Conservation (phyloP, 2,329 filamentous ascomycete genomes). For the Nemania serpens region DNA sequence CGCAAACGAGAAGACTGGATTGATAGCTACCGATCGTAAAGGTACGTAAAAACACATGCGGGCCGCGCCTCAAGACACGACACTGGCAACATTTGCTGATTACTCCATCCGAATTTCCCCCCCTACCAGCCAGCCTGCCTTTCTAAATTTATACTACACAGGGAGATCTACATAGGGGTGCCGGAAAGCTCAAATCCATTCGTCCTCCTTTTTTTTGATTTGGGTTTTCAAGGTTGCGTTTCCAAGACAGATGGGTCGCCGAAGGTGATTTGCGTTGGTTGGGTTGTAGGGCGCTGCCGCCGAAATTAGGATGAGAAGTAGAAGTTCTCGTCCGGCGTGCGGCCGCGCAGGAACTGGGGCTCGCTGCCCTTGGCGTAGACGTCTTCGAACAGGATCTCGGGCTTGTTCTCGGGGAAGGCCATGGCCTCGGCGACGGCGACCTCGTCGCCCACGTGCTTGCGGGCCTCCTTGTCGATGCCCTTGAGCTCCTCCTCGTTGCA, state of each 20-base stretch:
- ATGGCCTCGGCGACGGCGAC: constrained; percentile 90
- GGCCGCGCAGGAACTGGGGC: constrained; percentile 84
- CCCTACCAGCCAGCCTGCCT: constrained; percentile 24
- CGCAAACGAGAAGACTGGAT: too few relatives aligned
- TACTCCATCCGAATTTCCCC: constrained; percentile 21
- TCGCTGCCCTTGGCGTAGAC: constrained; percentile 91
- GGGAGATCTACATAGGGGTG: constrained; percentile 13
- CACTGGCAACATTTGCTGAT: constrained; percentile 17
- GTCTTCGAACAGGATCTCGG: constrained; percentile 91
- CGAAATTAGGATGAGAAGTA: constrained; percentile 65
- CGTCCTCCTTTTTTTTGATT: background rate
- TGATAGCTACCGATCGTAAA: background rate
- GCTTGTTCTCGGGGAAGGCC: constrained; percentile 75
- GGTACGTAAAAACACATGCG: constrained; percentile 3
- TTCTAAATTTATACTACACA: constrained; percentile 32
- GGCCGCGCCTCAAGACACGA: too few relatives aligned
- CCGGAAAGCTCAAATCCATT: constrained; percentile 11
- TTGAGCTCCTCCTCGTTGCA: constrained; percentile 95
- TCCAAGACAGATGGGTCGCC: constrained; percentile 4
- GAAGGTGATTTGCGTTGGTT: background rate
- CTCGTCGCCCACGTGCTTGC: constrained; percentile 83
- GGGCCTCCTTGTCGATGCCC: constrained; percentile 91
- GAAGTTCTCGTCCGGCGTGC: constrained; percentile 88
- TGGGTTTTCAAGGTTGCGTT: constrained; percentile 8
- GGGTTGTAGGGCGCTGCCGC: background rate